Evolutionary conservation across 2,329 filamentous ascomycete species (phyloP), one percentile per base, ranked within the genome.

Genomic region (Taxawa tesnikishii): DNA sequence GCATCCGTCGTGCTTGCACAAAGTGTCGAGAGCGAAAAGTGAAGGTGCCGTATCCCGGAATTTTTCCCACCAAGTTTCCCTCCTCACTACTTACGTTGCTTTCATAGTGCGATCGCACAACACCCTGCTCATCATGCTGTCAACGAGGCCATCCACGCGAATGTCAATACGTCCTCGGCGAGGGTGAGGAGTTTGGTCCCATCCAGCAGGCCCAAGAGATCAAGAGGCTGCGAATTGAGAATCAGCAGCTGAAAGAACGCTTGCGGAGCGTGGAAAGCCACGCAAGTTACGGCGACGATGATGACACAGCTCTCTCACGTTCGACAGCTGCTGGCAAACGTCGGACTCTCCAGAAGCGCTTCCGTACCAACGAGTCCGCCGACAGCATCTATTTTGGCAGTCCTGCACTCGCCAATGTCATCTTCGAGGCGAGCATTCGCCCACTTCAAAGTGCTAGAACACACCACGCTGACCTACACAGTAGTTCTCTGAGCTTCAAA

Each of bases 361-460:
- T 63, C 33, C 51, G 52, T 32, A 43, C 54, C 15, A 50, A 50
- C 14, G 57, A 60, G 34, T 51, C 54, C 38, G 46, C 55, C 19
- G 59, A 65, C 35, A 65, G 59, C 34, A 51, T 65, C 4, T 68
- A 67, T 43, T 67, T 67, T 44, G 63, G 62, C 6, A 62, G 57
- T 26, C 62, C 64, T n/a, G 59, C 59, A 5, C 50, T 67, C 26
- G 60, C 59, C 9, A 66, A 53, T 38, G 56, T 67, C 16, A 52
- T 65, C 23, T 50, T 51, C 36, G 63, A 68, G 44, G 63, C 65
- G 42, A 35, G 5, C 16, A 24, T 27, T 36, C 23, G 24, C 28
- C 15, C 17, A 24, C 16, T 37, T 18, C 17, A 5, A 19, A 45
- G 28, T 21, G 15, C 28, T 28, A 32, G n/a, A n/a, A n/a, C n/a